Evolutionary conservation across 306 rosid species (phyloP).

Genomic region (Alnus rubra): DNA sequence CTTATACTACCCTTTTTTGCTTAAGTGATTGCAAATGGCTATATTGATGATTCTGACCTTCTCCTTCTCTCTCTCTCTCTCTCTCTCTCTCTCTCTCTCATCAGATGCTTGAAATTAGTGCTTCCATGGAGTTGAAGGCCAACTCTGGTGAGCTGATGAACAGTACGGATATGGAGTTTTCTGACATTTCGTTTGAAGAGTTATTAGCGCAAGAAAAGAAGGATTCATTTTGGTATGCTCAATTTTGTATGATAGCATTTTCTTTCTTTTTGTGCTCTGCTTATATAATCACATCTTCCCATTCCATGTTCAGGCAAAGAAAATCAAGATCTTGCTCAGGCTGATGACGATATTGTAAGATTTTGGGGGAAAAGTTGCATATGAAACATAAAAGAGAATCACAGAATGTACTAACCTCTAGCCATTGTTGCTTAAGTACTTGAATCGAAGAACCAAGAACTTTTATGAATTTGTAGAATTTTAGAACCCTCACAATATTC

Average conservation of each 20-base stretch:
- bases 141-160: conserved; percentile 46
- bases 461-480: no score
- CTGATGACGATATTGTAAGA: conserved; percentile 27
- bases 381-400: no score
- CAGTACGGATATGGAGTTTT: conserved; percentile 46
- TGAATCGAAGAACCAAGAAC: no score
- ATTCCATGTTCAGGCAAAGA: conserved; percentile 67
- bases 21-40: background rate
- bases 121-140: conserved; percentile 54
- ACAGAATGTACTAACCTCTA: no score
- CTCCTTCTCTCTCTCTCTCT: no score
- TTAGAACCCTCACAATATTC: no score
- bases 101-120: conserved; percentile 76
- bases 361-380: no score
- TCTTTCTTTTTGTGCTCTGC: background rate
- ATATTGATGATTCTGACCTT: conserved; percentile 6
- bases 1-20: background rate
- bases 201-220: conserved; percentile 85
- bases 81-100: background rate
- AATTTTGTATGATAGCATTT: conserved; percentile 9
- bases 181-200: conserved; percentile 79
- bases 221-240: conserved; percentile 87
- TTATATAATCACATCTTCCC: conserved; percentile 17
- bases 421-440: no score
- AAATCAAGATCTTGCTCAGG: conserved; percentile 60